Percentiles rank a stretch among this genome's conserved stretches.
phyloP scores from a whole-genome alignment of 225 moss, liverwort and hornwort species.

The Thuidium tamariscinum region DNA sequence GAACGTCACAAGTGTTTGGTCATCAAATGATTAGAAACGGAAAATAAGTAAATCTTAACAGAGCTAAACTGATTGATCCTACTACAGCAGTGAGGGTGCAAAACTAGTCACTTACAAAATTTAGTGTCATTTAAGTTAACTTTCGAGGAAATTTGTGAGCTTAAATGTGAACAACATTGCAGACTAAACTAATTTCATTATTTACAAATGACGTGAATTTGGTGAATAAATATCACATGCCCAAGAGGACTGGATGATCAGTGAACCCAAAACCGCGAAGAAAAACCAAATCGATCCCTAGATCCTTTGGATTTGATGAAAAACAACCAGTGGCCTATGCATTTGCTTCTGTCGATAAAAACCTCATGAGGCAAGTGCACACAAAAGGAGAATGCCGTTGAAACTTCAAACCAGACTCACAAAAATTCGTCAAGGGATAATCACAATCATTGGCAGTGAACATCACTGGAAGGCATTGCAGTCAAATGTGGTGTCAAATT shows the following conservation, averaged over 20 bases:
- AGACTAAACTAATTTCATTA: background rate
- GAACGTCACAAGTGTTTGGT: background rate
- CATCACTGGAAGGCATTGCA: background rate
- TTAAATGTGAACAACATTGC: background rate
- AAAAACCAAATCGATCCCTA: background rate
- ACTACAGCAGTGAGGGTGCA: background rate
- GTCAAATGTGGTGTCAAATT: background rate
- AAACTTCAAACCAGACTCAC: background rate
- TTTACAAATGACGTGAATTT: background rate
- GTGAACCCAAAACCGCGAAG: background rate
- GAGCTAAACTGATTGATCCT: background rate
- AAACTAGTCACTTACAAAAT: background rate
- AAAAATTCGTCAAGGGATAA: background rate
- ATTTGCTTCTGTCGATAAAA: background rate
- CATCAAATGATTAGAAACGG: background rate
- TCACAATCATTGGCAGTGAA: background rate
- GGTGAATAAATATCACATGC: no score
- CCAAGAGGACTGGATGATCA: no score
- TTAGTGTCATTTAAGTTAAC: background rate
- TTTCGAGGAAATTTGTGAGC: background rate
- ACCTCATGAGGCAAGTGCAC: background rate
- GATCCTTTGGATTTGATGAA: background rate
- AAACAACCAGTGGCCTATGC: background rate
- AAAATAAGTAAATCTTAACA: background rate
- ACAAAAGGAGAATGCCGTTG: background rate